Percentiles rank a stretch among this genome's conserved stretches.
phyloP scores from a whole-genome alignment of 805 yeast genomes.

The Isabelozyma heimii region DNA sequence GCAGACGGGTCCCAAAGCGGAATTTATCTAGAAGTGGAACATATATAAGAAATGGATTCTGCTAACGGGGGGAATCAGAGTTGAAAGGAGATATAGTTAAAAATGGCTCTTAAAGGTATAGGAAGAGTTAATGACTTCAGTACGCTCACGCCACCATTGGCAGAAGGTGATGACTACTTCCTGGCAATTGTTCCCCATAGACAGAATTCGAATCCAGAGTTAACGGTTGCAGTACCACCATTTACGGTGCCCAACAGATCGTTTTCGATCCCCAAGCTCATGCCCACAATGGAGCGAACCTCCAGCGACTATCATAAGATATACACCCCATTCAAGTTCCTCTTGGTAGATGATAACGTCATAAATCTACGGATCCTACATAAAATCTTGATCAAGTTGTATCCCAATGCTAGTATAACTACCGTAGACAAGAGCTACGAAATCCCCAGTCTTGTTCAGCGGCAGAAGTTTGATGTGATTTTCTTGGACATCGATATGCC shows the following conservation, averaged over 20 bases:
- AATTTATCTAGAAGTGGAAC: neutral
- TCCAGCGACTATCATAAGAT: neutral
- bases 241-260: neutral
- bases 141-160: neutral
- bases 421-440: constrained; percentile 5
- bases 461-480: constrained; percentile 23
- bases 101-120: neutral
- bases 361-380: constrained; percentile 37
- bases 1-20: neutral
- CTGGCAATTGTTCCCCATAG: neutral
- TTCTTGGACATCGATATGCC: constrained; percentile 50
- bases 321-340: constrained; percentile 16
- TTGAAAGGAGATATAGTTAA: neutral
- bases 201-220: neutral
- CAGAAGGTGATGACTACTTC: neutral
- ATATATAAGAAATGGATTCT: neutral
- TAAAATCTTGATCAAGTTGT: constrained; percentile 28
- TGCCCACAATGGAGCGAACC: neutral
- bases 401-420: constrained; percentile 28
- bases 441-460: neutral
- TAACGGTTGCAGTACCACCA: neutral
- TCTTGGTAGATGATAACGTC: constrained; percentile 41
- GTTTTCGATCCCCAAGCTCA: neutral
- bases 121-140: neutral
- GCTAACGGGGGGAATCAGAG: neutral